Conservation (phyloP, 1,284 basidiomycete genomes). For the Trametes pubescens region DNA sequence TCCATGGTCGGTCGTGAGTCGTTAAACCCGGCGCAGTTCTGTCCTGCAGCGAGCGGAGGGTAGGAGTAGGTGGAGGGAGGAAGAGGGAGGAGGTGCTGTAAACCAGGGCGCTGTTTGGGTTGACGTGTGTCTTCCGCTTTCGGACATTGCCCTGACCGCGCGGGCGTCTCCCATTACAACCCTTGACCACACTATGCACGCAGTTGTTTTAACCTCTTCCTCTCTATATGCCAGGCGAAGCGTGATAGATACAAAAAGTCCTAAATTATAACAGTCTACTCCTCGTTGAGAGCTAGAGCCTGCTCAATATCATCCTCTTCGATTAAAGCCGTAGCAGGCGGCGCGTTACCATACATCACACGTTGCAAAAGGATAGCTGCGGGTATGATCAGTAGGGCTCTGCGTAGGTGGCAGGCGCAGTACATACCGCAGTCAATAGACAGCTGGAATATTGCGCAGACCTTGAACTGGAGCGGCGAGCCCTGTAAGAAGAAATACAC, state of each 20-base stretch:
- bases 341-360: constrained; percentile 70
- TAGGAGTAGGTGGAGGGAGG: constrained; percentile 14
- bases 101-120: constrained; percentile 18
- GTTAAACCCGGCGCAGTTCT: constrained; percentile 40
- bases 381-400: background rate
- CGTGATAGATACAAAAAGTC: background rate
- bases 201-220: background rate
- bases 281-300: constrained; percentile 68
- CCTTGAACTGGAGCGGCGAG: constrained; percentile 80
- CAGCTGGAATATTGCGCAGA: constrained; percentile 83
- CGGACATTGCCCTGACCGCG: constrained; percentile 23
- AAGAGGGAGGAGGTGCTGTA: constrained; percentile 5
- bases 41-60: constrained; percentile 39
- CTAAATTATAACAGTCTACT: constrained; percentile 44
- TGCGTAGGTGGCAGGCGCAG: background rate
- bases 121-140: constrained; percentile 38
- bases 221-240: background rate
- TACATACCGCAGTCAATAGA: constrained; percentile 76
- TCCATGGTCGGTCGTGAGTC: constrained; percentile 33
- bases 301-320: constrained; percentile 79
- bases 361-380: constrained; percentile 77
- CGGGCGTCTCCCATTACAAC: constrained; percentile 20
- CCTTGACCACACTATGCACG: background rate
- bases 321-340: constrained; percentile 57
- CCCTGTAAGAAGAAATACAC: constrained; percentile 78